Base-by-base conservation (phyloP, 1,139 yeast genomes). In the Casaregolazyma lundiana region DNA sequence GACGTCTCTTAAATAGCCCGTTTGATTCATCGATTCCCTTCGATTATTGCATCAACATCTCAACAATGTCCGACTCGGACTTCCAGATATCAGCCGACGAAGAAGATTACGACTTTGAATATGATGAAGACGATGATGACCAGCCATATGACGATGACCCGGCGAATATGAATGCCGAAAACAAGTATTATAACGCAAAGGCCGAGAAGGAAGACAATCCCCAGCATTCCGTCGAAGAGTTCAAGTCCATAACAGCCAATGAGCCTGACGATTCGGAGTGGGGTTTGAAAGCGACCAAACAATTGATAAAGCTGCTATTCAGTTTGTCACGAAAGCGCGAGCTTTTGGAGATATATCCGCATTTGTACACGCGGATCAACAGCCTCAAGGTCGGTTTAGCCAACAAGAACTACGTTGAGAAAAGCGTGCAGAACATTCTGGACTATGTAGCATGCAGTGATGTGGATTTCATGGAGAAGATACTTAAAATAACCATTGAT, bases 221-320 rank as follows among this genome's bases (percentile, higher is more conserved):
- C 0, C 59, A 58, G 1, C 66, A 59, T 8, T 84, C 87, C 0
- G 57, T 76, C n/a, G 62, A 56, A 2, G 70, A 68, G 49, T 75
- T 81, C 46, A 54, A 59, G 7, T 60, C 60, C 17, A 69, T 77
- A 1, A 60, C 73, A 1, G 57, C 55, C 0, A 59, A 72, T 1
- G 58, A 56, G 0, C 56, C 60, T 3, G 64, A 26, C 6, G 44
- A 35, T 17, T 35, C 44, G 9, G 48, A 62, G 48, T 60, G 63
- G 61, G 65, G 76, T 2, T 81, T 83, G 63, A 83, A 80, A 53
- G 72, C 88, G 0, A 64, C 70, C 45, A 86, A 86, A 57, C 95
- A 86, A 59, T 65, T 76, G 34, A 71, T 84, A 43, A 86, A 86
- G 64, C 65, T 81, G 7, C 63, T 70, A 34, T 75, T 73, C 52